Conservation (phyloP, 176 grass and related monocot species). For the Paspalum vaginatum region DNA sequence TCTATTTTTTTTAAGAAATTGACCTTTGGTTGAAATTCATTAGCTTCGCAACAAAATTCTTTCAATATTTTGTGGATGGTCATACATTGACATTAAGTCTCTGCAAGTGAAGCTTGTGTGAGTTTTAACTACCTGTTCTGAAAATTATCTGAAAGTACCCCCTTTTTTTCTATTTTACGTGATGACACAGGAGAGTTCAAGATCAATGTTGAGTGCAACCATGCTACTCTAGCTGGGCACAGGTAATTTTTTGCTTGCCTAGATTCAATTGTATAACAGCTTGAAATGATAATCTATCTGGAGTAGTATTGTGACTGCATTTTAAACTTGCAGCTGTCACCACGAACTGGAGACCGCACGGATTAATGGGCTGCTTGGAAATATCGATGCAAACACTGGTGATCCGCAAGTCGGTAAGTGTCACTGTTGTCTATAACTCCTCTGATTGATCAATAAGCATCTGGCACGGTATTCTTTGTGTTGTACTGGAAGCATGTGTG, state of each 20-base stretch:
- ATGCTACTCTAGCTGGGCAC: slow-evolving; percentile 93
- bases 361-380: slow-evolving; percentile 87
- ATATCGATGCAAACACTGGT: slow-evolving; percentile 94
- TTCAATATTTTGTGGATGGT: neutral
- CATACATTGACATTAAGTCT: slow-evolving; percentile 2
- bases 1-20: neutral
- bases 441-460: slow-evolving; percentile 17
- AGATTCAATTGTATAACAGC: neutral
- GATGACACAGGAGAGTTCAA: slow-evolving; percentile 82
- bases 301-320: neutral
- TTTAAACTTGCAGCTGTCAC: slow-evolving; percentile 70
- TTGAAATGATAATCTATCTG: slow-evolving; percentile 14
- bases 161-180: neutral
- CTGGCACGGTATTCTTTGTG: neutral
- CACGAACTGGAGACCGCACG: slow-evolving; percentile 97
- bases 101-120: neutral
- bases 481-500: neutral
- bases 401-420: slow-evolving; percentile 86
- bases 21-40: slow-evolving; percentile 10
- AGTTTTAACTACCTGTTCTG: neutral
- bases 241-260: slow-evolving; percentile 50
- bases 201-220: slow-evolving; percentile 98
- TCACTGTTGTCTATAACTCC: neutral
- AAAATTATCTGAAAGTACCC: neutral
- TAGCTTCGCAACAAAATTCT: neutral